These are phyloP conservation scores for Tolypocladium tundrense DNA, from an alignment of 2,329 filamentous ascomycete genomes.

Conservation along the genomic window DNA sequence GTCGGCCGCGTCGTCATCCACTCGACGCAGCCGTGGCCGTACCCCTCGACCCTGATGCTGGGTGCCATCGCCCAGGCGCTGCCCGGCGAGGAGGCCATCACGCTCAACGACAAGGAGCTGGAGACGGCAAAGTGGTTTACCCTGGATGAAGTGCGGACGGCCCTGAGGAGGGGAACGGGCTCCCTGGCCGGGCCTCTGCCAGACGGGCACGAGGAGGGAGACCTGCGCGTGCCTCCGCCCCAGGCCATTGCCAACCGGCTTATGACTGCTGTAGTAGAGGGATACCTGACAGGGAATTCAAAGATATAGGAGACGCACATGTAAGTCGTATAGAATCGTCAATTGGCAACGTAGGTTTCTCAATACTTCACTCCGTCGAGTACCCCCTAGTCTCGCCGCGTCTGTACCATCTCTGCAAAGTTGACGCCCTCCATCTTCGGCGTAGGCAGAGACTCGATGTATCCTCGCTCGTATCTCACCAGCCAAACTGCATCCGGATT, in stretches of 20 bases:
- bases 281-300: conserved; percentile 49
- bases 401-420: conserved; percentile 22
- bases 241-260: conserved; percentile 92
- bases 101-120: conserved; percentile 82
- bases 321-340: background rate
- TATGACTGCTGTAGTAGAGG: conserved; percentile 67
- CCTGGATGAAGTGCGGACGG: conserved; percentile 69
- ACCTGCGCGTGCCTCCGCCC: conserved; percentile 66
- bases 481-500: conserved; percentile 76
- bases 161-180: conserved; percentile 55
- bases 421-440: conserved; percentile 32
- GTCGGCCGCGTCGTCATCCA: conserved; percentile 73
- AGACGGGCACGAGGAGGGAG: conserved; percentile 63
- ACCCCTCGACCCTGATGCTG: conserved; percentile 77
- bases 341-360: background rate
- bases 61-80: conserved; percentile 79
- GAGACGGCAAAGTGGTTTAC: conserved; percentile 84
- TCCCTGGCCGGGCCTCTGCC: conserved; percentile 55
- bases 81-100: conserved; percentile 60
- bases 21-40: conserved; percentile 80
- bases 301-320: conserved; percentile 34
- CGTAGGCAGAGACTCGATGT: conserved; percentile 22
- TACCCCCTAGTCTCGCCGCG: conserved; percentile 4
- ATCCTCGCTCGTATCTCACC: conserved; percentile 37
- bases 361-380: background rate